Base-by-base conservation (phyloP, 2,329 filamentous ascomycete species). In the Rutstroemia sp. region DNA sequence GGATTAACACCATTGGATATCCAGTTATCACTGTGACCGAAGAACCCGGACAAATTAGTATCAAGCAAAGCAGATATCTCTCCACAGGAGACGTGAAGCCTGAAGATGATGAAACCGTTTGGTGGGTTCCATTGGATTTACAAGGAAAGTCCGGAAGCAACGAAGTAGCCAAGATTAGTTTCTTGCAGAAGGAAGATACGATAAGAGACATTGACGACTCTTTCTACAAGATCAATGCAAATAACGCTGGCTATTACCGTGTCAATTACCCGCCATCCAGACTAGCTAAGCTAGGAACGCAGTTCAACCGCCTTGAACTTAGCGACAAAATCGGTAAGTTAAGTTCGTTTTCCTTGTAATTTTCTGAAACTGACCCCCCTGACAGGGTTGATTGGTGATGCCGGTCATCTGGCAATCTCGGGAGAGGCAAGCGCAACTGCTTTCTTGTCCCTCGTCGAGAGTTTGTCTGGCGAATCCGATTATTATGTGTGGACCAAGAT, bases 1-100 rank as follows among this genome's bases (percentile, higher is more conserved):
- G 94, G 94, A 96, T 97, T 68, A 84, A 87, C 65, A 94, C 92
- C 75, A 95, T 97, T 63, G 94, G 94, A 1, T 95, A 96, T 73
- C 94, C 94, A 0, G 85, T 97, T 14, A 74, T 99, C 19, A 95
- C 88, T 2, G 82, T 97, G 16, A 80, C 86, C 21, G 94, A 97
- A 73, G 84, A 92, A 70, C 82, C 86, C 57, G 87, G 88, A 16
- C 86, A 92, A 70, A 87, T 97, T 65, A 83, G 82, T 45, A 75
- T 97, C 59, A 86, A 86, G 69, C 94, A 99, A 72, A 87, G 83
- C 51, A 87, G 94, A 57, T 99, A 96, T 80, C 78, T 99, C 21
- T 89, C 89, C 19, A 91, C 89, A 3, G 94, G 94, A 9, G 92
- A 97, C 69, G 89, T 91, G 56, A 90, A 91, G 75, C 78, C 90